These are phyloP conservation scores for Trichoderma sp. DNA, from an alignment of 2,329 filamentous ascomycete genomes.

Conservation along the genomic window DNA sequence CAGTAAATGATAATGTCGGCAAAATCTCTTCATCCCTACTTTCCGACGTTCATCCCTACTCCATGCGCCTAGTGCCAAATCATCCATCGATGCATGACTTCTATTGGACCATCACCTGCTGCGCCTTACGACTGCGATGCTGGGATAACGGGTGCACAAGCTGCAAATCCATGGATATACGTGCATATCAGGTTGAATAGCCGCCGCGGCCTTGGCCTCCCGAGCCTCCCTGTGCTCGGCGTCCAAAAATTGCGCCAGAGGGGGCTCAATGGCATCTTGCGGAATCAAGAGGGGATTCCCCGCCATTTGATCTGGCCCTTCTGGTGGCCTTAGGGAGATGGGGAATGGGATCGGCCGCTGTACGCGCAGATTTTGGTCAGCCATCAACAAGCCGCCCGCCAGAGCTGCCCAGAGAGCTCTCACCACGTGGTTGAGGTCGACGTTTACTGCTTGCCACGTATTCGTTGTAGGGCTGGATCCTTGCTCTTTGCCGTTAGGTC, in stretches of 20 bases:
- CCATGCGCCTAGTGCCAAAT: background rate
- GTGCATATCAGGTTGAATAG: background rate
- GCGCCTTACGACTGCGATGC: background rate
- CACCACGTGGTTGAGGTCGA: conserved; percentile 10
- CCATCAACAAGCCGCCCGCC: background rate
- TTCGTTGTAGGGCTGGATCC: conserved; percentile 6
- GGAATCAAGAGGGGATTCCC: conserved; percentile 9
- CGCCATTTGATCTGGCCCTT: background rate
- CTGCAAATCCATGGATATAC: background rate
- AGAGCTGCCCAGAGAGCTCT: background rate
- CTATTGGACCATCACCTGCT: background rate
- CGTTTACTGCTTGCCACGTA: conserved; percentile 14
- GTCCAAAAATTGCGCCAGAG: background rate
- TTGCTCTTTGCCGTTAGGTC: background rate
- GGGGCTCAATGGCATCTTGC: conserved; percentile 8
- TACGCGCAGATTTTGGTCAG: background rate
- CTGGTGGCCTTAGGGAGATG: background rate
- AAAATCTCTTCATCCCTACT: background rate
- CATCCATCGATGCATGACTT: background rate
- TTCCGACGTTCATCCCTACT: background rate
- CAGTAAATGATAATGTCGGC: background rate
- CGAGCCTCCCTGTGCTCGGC: background rate
- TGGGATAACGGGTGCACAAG: background rate
- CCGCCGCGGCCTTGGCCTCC: background rate
- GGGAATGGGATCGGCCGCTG: background rate